phyloP scores from a whole-genome alignment of 306 rosid genomes.

The Quercus parvula region DNA sequence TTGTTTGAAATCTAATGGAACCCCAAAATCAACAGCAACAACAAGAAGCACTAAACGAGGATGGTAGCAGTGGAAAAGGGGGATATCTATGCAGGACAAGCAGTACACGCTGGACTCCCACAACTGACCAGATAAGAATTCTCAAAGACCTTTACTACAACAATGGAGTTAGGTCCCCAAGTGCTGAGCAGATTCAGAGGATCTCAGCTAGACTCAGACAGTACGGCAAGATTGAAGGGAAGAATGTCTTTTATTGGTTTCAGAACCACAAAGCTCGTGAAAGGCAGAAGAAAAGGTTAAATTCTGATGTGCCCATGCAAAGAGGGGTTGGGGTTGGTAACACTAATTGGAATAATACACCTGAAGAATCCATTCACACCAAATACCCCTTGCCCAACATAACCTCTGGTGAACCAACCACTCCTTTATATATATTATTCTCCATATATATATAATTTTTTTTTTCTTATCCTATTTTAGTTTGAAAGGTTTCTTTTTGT shows the following conservation, averaged over 20 bases:
- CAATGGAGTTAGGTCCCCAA: slow-evolving; percentile 87
- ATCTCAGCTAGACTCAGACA: slow-evolving; percentile 87
- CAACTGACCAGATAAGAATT: slow-evolving; percentile 87
- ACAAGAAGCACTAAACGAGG: slow-evolving; percentile 28
- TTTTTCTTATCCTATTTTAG: too few relatives aligned
- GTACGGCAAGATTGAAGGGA: slow-evolving; percentile 97
- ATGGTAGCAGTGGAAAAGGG: slow-evolving; percentile 39
- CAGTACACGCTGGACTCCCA: slow-evolving; percentile 90
- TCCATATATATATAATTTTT: too few relatives aligned
- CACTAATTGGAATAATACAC: slow-evolving; percentile 38
- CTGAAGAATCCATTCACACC: slow-evolving; percentile 37
- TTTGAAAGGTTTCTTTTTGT: not conserved
- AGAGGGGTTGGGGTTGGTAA: not conserved
- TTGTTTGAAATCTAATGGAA: slow-evolving; percentile 37
- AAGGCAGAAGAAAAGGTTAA: slow-evolving; percentile 91
- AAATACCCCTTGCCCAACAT: slow-evolving; percentile 39
- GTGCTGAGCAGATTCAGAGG: slow-evolving; percentile 95
- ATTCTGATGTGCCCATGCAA: slow-evolving; percentile 43
- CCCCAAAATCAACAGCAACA: not conserved
- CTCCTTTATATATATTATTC: not conserved
- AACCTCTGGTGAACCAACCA: slow-evolving; percentile 38
- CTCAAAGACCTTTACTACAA: slow-evolving; percentile 93
- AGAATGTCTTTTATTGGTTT: slow-evolving; percentile 92
- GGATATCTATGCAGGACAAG: slow-evolving; percentile 78
- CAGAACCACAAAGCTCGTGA: slow-evolving; percentile 99